Evolutionary conservation across 129 eudicot species (phyloP).

Genomic region (Helianthus tuberosus): DNA sequence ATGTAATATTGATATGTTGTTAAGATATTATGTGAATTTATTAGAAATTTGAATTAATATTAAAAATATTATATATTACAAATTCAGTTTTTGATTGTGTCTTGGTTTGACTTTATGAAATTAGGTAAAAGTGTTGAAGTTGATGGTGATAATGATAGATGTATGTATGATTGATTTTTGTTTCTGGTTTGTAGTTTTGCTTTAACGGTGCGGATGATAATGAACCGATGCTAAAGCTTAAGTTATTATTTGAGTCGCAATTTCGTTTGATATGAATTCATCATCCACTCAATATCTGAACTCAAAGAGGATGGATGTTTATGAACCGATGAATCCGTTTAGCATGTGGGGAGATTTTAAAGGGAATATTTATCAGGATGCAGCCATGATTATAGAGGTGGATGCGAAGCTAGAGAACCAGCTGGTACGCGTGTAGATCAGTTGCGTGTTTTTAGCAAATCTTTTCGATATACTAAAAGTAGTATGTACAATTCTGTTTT

Average conservation of each 20-base stretch:
- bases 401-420: slow-evolving; percentile 68
- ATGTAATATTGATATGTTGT: neutral
- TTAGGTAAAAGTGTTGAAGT: neutral
- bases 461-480: slow-evolving; percentile 18
- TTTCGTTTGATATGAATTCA: slow-evolving; percentile 58
- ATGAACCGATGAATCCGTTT: slow-evolving; percentile 81
- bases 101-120: slow-evolving; percentile 2
- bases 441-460: neutral
- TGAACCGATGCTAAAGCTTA: slow-evolving; percentile 25
- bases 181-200: slow-evolving; percentile 33
- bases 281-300: slow-evolving; percentile 71
- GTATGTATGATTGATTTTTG: slow-evolving; percentile 13
- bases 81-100: neutral
- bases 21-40: neutral
- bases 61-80: neutral
- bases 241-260: slow-evolving; percentile 32
- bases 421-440: slow-evolving; percentile 39
- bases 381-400: slow-evolving; percentile 66
- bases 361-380: slow-evolving; percentile 60
- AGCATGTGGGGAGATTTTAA: slow-evolving; percentile 91
- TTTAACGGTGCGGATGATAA: slow-evolving; percentile 20
- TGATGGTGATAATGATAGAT: slow-evolving; percentile 14
- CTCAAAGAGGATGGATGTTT: slow-evolving; percentile 80
- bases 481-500: neutral
- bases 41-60: neutral